phyloP scores from a whole-genome alignment of 2,329 filamentous ascomycete genomes.

The Intubia oerlemansii region DNA sequence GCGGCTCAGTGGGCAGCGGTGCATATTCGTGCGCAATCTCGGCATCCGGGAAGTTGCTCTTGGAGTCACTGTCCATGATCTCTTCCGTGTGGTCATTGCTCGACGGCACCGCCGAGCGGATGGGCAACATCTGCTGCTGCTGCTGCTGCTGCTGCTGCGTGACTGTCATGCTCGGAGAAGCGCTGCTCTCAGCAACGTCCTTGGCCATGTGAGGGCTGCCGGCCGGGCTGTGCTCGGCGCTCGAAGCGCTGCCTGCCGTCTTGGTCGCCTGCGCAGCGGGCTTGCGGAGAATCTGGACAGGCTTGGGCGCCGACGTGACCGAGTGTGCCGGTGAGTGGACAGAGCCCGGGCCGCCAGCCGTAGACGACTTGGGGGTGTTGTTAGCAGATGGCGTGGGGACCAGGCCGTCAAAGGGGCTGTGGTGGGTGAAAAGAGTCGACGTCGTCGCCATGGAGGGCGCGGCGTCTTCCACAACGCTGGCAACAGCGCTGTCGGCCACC shows the following conservation, averaged over 20 bases:
- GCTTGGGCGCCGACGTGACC: constrained; percentile 13
- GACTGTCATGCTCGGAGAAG: too few relatives aligned
- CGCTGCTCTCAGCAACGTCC: too few relatives aligned
- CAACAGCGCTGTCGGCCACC: constrained; percentile 5
- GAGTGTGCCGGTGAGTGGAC: constrained; percentile 9
- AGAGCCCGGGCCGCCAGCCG: constrained; percentile 10
- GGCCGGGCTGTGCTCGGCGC: constrained; percentile 21
- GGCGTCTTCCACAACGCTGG: too few relatives aligned
- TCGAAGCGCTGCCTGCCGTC: constrained; percentile 19
- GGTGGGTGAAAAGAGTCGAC: constrained; percentile 14
- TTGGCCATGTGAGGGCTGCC: constrained; percentile 15
- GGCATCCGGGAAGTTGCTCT: constrained; percentile 41
- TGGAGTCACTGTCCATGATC: constrained; percentile 3
- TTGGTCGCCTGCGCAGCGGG: constrained; percentile 18
- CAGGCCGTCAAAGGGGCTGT: constrained; percentile 21
- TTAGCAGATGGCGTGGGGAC: constrained; percentile 18
- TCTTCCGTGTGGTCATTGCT: too few relatives aligned
- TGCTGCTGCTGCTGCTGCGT: too few relatives aligned
- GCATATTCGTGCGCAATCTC: constrained; percentile 49
- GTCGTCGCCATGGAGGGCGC: constrained; percentile 11
- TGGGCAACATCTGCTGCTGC: too few relatives aligned
- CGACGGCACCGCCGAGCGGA: too few relatives aligned
- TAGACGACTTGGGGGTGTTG: constrained; percentile 19
- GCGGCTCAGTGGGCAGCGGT: constrained; percentile 25
- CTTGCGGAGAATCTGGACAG: constrained; percentile 30